Evolutionary conservation across 2,329 filamentous ascomycete genomes (phyloP).

Genomic region (Fusarium decemcellulare): DNA sequence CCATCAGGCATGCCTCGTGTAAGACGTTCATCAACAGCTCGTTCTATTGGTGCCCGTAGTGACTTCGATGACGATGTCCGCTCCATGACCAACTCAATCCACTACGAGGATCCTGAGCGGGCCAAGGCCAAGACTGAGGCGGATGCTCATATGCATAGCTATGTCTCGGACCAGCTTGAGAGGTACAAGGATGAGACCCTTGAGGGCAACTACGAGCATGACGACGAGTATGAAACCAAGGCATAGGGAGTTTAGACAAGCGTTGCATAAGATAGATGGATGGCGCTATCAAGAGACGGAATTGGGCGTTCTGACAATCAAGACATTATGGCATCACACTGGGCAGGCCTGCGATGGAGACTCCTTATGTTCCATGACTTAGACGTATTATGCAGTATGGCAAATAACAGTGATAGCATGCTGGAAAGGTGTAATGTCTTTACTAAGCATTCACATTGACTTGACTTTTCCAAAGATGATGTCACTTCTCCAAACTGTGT

Average conservation of each 20-base stretch:
- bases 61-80: conserved; percentile 73
- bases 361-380: conserved; percentile 26
- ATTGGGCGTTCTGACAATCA: conserved; percentile 39
- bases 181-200: conserved; percentile 66
- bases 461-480: neutral
- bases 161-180: conserved; percentile 85
- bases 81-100: conserved; percentile 51
- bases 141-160: conserved; percentile 81
- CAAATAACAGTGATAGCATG: conserved; percentile 3
- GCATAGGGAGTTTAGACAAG: conserved; percentile 38
- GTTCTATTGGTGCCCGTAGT: conserved; percentile 87
- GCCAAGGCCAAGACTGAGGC: conserved; percentile 66
- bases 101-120: conserved; percentile 58
- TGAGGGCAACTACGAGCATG: conserved; percentile 47
- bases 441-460: neutral
- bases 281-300: conserved; percentile 21
- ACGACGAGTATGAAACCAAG: conserved; percentile 64
- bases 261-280: conserved; percentile 11
- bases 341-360: conserved; percentile 12
- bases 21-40: conserved; percentile 84
- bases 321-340: conserved; percentile 14
- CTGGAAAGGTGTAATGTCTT: neutral
- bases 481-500: no score
- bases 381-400: conserved; percentile 28
- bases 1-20: conserved; percentile 65